Base-by-base conservation (phyloP, 1,284 basidiomycete genomes). In the Trametes sp. region DNA sequence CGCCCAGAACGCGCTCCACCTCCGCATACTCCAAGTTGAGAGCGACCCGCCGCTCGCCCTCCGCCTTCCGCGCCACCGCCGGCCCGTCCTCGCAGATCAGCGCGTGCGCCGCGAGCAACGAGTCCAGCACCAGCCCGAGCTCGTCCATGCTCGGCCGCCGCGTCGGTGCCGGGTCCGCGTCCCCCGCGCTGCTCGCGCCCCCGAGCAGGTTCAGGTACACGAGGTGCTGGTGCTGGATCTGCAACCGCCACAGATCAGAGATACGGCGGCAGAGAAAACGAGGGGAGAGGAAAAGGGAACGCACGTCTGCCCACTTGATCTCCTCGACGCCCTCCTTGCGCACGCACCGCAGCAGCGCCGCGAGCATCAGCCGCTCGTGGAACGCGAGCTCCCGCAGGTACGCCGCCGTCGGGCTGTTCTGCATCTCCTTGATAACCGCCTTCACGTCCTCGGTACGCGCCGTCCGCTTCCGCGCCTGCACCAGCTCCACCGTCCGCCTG, bases 281-380 rank as follows among this genome's bases (percentile, higher is more conserved):
- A 53, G 14, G 35, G 23, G 1, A 29, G 19, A 24, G 35, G 28
- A 42, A 0, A 31, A 26, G 26, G 8, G n/a, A 23, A 64, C 54
- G 76, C 81, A 96, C 90, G 66, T 95, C 92, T 21, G 84, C 84
- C 90, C 94, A 94, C 67, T 86, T 85, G 54, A 97, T 89, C 77
- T 96, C 94, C 50, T 94, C 88, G 1, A 98, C 84, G 24, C 97
- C 97, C 64, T 93, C 89, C 42, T 92, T 83, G 72, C 90, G 88
- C 45, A 95, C 84, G 72, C 93, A 95, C 67, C 92, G 90, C 23
- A 98, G 81, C 41, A 98, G 77, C 0, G 95, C 88, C 9, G 94
- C 89, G n/a, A 98, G 82, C 88, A 98, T 90, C 45, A 97, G 84
- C 48, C 93, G 88, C 73, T 97, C 94, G 72, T 96, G 94, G 61